Conservation (phyloP, 2,329 filamentous ascomycete species). For the Aspergillus persii region DNA sequence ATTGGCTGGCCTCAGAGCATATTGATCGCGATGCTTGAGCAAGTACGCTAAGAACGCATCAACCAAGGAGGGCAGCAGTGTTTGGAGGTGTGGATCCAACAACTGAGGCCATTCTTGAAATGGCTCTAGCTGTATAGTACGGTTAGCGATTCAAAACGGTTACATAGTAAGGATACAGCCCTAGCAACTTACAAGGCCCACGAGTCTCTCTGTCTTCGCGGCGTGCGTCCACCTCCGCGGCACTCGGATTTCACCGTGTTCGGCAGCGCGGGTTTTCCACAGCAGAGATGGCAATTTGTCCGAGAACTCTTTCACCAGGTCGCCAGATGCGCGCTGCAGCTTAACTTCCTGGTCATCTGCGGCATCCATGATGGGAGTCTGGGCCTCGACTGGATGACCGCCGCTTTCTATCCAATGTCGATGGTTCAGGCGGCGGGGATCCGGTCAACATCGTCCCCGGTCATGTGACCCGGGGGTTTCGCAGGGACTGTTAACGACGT, state of each 20-base stretch:
- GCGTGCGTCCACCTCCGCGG: constrained; percentile 40
- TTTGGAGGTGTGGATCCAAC: constrained; percentile 77
- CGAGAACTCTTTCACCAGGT: constrained; percentile 43
- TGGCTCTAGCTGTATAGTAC: constrained; percentile 63
- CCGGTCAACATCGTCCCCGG: neutral
- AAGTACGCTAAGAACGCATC: constrained; percentile 72
- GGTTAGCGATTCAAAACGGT: neutral
- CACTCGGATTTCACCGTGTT: constrained; percentile 24
- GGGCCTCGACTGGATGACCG: neutral
- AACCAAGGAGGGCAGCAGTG: constrained; percentile 71
- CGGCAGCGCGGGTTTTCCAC: constrained; percentile 32
- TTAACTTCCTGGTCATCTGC: constrained; percentile 45
- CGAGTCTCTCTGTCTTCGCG: constrained; percentile 39
- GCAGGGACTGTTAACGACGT: no score
- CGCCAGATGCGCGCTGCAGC: constrained; percentile 46
- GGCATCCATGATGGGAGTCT: constrained; percentile 41
- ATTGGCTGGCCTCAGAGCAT: constrained; percentile 34
- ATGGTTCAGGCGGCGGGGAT: constrained; percentile 20
- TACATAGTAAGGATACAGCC: neutral
- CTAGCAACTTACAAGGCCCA: constrained; percentile 36
- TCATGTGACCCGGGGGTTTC: constrained; percentile 9
- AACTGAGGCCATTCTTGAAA: constrained; percentile 96
- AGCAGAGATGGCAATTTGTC: constrained; percentile 43
- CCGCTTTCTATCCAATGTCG: constrained; percentile 2
- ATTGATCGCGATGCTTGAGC: constrained; percentile 39